phyloP scores from a whole-genome alignment of 2,329 filamentous ascomycete genomes.

The Diaporthe aspalathi region DNA sequence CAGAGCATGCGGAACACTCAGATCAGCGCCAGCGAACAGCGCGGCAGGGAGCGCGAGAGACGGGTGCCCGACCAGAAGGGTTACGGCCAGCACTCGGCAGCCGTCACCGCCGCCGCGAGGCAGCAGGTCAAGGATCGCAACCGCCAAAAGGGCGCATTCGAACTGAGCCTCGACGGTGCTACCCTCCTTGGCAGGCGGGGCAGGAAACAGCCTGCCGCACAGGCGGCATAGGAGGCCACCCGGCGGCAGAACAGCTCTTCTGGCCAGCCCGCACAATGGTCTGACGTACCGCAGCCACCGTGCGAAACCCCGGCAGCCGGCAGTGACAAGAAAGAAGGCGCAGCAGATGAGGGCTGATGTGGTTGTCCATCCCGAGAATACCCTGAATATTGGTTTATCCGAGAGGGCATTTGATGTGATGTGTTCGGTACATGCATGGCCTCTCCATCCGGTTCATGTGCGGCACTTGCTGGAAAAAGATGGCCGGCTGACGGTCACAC shows the following conservation, averaged over 20 bases:
- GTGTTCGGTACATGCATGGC: slow-evolving; percentile 11
- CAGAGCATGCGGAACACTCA: slow-evolving; percentile 88
- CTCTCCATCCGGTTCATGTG: neutral
- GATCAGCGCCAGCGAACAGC: slow-evolving; percentile 70
- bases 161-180: slow-evolving; percentile 90
- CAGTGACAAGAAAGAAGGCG: neutral
- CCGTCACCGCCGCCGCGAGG: slow-evolving; percentile 85
- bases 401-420: neutral
- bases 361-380: neutral
- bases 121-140: slow-evolving; percentile 78
- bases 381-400: neutral
- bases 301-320: no score
- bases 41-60: slow-evolving; percentile 60
- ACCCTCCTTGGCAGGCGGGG: slow-evolving; percentile 82
- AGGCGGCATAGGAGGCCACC: slow-evolving; percentile 48
- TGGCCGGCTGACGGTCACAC: neutral
- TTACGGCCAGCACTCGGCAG: slow-evolving; percentile 89
- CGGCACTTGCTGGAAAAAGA: neutral
- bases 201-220: slow-evolving; percentile 62
- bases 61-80: slow-evolving; percentile 65
- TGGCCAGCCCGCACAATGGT: neutral
- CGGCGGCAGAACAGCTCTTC: slow-evolving; percentile 12
- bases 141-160: slow-evolving; percentile 84
- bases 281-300: neutral
- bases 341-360: neutral